Conservation (phyloP, 768 basidiomycete species). For the Tylopilus intermedius region DNA sequence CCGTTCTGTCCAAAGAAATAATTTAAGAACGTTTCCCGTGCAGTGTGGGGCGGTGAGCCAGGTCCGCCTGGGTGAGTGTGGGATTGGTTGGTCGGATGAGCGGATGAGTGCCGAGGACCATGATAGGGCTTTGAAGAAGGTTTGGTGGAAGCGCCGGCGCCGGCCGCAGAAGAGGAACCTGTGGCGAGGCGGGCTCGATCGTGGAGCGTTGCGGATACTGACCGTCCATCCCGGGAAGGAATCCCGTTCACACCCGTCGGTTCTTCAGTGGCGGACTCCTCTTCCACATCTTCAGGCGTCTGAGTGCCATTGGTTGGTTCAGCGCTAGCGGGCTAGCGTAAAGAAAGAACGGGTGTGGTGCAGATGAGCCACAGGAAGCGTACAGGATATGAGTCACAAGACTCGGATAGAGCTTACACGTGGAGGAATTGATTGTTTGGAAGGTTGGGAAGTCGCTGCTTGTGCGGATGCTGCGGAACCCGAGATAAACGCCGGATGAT, state of each 20-base stretch:
- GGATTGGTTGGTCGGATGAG: constrained; percentile 29
- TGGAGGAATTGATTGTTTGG: constrained; percentile 42
- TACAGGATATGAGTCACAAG: constrained; percentile 12
- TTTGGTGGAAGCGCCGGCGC: constrained; percentile 20
- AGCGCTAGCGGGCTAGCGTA: constrained; percentile 52
- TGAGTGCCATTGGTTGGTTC: constrained; percentile 57
- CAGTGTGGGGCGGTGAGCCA: constrained; percentile 45
- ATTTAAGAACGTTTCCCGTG: constrained; percentile 90
- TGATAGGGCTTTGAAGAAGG: constrained; percentile 26
- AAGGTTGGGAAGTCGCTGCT: constrained; percentile 37
- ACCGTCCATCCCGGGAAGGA: constrained; percentile 54
- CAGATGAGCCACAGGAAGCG: constrained; percentile 14
- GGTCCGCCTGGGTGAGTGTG: constrained; percentile 31
- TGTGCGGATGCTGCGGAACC: constrained; percentile 65
- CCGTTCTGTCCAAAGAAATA: constrained; percentile 97
- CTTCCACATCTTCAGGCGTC: constrained; percentile 58
- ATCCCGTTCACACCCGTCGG: constrained; percentile 50
- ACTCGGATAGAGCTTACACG: constrained; percentile 42
- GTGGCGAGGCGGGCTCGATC: constrained; percentile 59
- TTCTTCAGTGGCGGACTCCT: constrained; percentile 58
- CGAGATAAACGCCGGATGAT: constrained; percentile 90
- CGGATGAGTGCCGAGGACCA: constrained; percentile 33
- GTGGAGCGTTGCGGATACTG: constrained; percentile 71
- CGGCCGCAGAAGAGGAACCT: constrained; percentile 29
- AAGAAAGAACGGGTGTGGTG: not conserved